Evolutionary conservation across 2,329 filamentous ascomycete species (phyloP).

Genomic region (Lecanicillium sp.): DNA sequence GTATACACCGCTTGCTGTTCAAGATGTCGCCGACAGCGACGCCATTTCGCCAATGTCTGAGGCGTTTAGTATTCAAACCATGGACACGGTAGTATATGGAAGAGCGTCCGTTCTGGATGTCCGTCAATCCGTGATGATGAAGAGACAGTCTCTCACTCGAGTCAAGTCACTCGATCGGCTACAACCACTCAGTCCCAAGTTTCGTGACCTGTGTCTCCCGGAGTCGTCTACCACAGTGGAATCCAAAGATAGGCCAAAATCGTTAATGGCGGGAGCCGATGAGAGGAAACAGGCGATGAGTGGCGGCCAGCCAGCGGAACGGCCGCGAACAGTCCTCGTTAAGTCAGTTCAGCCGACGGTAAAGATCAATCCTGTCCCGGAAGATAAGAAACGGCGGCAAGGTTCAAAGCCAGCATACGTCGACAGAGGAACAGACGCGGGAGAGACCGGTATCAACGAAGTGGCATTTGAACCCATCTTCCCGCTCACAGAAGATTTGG

Average conservation of each 20-base stretch:
- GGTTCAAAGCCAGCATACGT: conserved; percentile 20
- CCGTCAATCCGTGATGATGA: conserved; percentile 14
- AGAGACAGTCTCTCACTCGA: conserved; percentile 17
- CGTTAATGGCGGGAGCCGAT: conserved; percentile 17
- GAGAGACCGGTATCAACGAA: conserved; percentile 12
- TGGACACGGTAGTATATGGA: conserved; percentile 29
- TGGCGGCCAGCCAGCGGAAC: conserved; percentile 18
- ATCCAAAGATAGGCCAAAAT: conserved; percentile 14
- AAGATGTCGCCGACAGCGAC: conserved; percentile 2
- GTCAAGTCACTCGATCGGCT: conserved; percentile 30
- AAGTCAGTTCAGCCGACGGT: conserved; percentile 18
- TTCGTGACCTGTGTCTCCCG: conserved; percentile 20
- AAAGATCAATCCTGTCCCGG: conserved; percentile 20
- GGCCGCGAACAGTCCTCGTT: conserved; percentile 22
- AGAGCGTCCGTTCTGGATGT: conserved; percentile 31
- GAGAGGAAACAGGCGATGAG: conserved; percentile 14
- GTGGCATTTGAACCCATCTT: conserved; percentile 35
- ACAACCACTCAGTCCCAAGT: conserved; percentile 20
- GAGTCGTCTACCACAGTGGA: neutral
- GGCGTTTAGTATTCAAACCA: conserved; percentile 22
- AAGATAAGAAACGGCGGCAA: conserved; percentile 19
- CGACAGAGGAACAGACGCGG: conserved; percentile 31
- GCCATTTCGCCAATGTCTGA: conserved; percentile 22
- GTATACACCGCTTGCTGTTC: neutral
- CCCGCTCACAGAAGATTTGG: conserved; percentile 45